Percentiles rank a stretch among this genome's conserved stretches.
Evolutionary conservation across 2,329 filamentous ascomycete species (phyloP).

Genomic region (Colletotrichum siamense): DNA sequence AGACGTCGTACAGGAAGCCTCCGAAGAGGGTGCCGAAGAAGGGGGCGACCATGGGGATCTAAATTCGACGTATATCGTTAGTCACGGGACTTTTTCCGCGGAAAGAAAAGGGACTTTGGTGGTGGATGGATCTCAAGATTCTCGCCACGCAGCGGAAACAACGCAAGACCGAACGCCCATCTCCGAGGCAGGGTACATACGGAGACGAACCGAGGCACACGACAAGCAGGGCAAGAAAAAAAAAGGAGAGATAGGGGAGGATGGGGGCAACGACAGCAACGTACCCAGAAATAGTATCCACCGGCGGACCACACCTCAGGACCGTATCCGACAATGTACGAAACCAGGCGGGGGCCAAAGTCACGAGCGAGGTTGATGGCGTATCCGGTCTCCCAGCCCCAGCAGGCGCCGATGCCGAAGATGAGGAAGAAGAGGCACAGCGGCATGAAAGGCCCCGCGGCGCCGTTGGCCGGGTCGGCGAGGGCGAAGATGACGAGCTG

Average conservation of each 20-base stretch:
- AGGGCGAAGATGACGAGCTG: slow-evolving; percentile 77
- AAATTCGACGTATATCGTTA: not conserved
- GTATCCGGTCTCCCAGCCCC: slow-evolving; percentile 79
- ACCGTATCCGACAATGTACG: slow-evolving; percentile 73
- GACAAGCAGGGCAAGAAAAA: not conserved
- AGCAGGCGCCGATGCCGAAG: slow-evolving; percentile 75
- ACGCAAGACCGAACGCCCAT: not conserved
- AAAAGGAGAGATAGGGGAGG: not conserved
- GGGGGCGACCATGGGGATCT: slow-evolving; percentile 76
- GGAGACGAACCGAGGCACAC: not conserved
- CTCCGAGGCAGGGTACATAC: not conserved
- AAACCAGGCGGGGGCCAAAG: slow-evolving; percentile 71
- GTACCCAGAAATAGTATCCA: slow-evolving; percentile 76
- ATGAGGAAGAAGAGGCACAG: slow-evolving; percentile 74
- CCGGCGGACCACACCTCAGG: slow-evolving; percentile 70
- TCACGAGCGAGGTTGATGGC: slow-evolving; percentile 78
- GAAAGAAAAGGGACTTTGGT: not conserved
- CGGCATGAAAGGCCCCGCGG: slow-evolving; percentile 62
- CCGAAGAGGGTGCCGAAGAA: slow-evolving; percentile 70
- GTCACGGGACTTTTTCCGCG: not conserved
- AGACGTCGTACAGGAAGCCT: slow-evolving; percentile 70
- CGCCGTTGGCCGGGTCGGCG: slow-evolving; percentile 62
- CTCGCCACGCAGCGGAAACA: too few species aligned
- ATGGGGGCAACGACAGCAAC: slow-evolving; percentile 14
- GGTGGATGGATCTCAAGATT: not conserved